A percentile compares a stretch with the other conserved stretches of the same genome.
Evolutionary conservation across 1,284 basidiomycete species (phyloP).

Genomic region (Meripilus lineatus): DNA sequence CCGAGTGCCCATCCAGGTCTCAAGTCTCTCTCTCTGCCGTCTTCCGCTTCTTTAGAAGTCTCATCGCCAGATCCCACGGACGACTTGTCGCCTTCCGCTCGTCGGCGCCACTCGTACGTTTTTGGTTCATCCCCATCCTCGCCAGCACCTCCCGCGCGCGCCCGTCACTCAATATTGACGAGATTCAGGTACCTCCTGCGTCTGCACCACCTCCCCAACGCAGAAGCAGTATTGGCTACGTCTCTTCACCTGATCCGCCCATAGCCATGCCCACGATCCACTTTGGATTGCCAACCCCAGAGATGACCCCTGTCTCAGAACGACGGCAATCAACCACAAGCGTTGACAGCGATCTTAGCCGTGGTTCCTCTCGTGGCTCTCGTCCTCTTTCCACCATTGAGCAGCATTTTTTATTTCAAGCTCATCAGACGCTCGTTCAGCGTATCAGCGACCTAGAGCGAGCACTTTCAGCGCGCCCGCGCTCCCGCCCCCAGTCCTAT

Average conservation of each 20-base stretch:
- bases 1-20: constrained; percentile 32
- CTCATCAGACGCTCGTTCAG: constrained; percentile 71
- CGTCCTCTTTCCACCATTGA: constrained; percentile 60
- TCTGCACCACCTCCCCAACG: constrained; percentile 14
- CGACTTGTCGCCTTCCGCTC: constrained; percentile 5
- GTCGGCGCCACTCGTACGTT: constrained; percentile 26
- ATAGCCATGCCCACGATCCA: constrained; percentile 31
- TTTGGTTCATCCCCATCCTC: constrained; percentile 21
- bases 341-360: constrained; percentile 25
- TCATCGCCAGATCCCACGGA: no score
- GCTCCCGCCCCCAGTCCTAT: constrained; percentile 49
- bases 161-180: constrained; percentile 25
- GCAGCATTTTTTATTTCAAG: constrained; percentile 78
- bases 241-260: constrained; percentile 40
- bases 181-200: constrained; percentile 15
- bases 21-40: constrained; percentile 44
- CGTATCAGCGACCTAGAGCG: constrained; percentile 77
- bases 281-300: constrained; percentile 59
- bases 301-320: constrained; percentile 57
- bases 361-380: constrained; percentile 18
- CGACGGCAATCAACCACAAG: constrained; percentile 22
- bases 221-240: constrained; percentile 69
- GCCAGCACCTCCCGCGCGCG: constrained; percentile 17
- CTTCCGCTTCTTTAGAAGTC: constrained; percentile 27
- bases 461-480: constrained; percentile 48